These are phyloP conservation scores for Amesomyces nigricolor DNA, from an alignment of 2,329 filamentous ascomycete species.

Conservation along the genomic window DNA sequence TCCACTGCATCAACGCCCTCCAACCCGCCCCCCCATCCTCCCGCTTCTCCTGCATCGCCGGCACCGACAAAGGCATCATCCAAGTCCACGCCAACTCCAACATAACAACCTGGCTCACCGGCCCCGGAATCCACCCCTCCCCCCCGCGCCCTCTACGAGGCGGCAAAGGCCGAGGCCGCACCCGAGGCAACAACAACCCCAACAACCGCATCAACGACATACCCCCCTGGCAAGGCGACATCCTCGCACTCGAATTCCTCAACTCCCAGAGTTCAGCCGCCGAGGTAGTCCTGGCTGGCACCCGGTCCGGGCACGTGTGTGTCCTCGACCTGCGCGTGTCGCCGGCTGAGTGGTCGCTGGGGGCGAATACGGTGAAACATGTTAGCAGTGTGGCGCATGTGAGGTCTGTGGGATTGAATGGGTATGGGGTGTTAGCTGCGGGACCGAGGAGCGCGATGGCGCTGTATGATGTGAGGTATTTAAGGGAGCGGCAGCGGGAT, in stretches of 20 bases:
- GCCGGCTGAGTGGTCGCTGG: constrained; percentile 13
- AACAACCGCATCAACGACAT: constrained; percentile 9
- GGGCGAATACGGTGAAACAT: constrained; percentile 29
- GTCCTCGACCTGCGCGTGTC: constrained; percentile 41
- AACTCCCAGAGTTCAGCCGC: constrained; percentile 31
- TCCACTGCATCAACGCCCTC: constrained; percentile 34
- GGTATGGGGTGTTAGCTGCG: constrained; percentile 48
- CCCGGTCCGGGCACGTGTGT: constrained; percentile 43
- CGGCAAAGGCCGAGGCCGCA: too few relatives aligned
- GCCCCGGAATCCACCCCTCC: constrained; percentile 9
- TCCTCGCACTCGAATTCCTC: constrained; percentile 48
- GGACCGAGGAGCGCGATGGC: constrained; percentile 46
- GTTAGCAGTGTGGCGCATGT: constrained; percentile 40
- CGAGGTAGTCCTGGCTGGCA: constrained; percentile 46
- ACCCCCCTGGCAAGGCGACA: constrained; percentile 30
- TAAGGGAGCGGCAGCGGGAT: constrained; percentile 5
- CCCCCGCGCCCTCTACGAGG: constrained; percentile 1
- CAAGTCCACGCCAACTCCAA: constrained; percentile 30
- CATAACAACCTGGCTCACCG: constrained; percentile 32
- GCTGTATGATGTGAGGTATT: constrained; percentile 53
- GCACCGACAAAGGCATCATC: constrained; percentile 44
- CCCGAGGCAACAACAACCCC: neutral
- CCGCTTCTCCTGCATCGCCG: constrained; percentile 41
- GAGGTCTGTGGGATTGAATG: constrained; percentile 42
- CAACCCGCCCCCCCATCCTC: constrained; percentile 39